Conservation (phyloP, 2,329 filamentous ascomycete species). For the Chrysosporium keratinophilum region DNA sequence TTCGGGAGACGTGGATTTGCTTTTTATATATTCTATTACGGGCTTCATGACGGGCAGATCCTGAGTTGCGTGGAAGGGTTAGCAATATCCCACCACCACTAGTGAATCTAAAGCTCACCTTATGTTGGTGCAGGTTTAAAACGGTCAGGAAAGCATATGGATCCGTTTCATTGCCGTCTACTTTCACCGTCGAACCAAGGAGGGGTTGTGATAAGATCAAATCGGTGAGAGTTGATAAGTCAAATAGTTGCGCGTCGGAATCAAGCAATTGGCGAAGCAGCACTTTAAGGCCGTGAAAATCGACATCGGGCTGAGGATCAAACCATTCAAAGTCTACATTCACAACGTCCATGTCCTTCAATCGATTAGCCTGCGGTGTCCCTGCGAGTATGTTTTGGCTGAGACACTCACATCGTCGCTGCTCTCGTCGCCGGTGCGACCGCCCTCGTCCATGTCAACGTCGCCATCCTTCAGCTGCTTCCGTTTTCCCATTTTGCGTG, state of each 20-base stretch:
- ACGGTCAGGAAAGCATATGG: slow-evolving; percentile 87
- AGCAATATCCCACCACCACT: background rate
- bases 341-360: slow-evolving; percentile 76
- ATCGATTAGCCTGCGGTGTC: background rate
- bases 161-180: slow-evolving; percentile 87
- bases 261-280: slow-evolving; percentile 88
- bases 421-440: slow-evolving; percentile 33
- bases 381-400: background rate
- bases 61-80: slow-evolving; percentile 23
- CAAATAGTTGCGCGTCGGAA: slow-evolving; percentile 71
- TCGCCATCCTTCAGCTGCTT: slow-evolving; percentile 41
- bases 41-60: slow-evolving; percentile 62
- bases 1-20: slow-evolving; percentile 40
- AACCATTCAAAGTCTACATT: slow-evolving; percentile 99
- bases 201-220: slow-evolving; percentile 76
- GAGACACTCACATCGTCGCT: slow-evolving; percentile 30
- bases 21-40: slow-evolving; percentile 59
- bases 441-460: slow-evolving; percentile 34
- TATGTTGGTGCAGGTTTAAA: slow-evolving; percentile 70
- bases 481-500: slow-evolving; percentile 40
- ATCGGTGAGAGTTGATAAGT: slow-evolving; percentile 77
- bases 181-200: slow-evolving; percentile 90
- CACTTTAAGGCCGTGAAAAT: slow-evolving; percentile 90
- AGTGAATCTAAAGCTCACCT: slow-evolving; percentile 27
- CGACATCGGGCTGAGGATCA: slow-evolving; percentile 77